Evolutionary conservation across 345 rosid species (phyloP).

Genomic region (Clausena lansium): DNA sequence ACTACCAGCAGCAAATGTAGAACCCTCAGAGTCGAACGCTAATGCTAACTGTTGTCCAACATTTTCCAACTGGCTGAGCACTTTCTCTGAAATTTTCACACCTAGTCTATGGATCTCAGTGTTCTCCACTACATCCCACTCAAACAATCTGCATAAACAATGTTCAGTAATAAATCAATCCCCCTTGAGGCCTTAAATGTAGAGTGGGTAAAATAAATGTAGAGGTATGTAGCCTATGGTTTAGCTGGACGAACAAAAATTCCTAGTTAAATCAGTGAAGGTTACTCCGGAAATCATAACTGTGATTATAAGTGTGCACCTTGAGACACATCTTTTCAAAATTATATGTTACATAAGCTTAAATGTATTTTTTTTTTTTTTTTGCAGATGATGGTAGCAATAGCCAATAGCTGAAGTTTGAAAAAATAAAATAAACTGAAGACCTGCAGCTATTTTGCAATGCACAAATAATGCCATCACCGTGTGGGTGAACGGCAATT

Average conservation of each 20-base stretch:
- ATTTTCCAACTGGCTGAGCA: slow-evolving; percentile 48
- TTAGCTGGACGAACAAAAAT: not conserved
- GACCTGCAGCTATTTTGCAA: slow-evolving; percentile 74
- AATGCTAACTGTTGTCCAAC: slow-evolving; percentile 78
- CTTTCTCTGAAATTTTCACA: slow-evolving; percentile 52
- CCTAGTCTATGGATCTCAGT: slow-evolving; percentile 40
- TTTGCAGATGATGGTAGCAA: not conserved
- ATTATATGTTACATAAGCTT: not conserved
- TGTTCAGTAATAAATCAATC: slow-evolving; percentile 1
- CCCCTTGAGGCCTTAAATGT: not conserved
- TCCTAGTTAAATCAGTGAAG: not conserved
- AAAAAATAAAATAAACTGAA: slow-evolving; percentile 1
- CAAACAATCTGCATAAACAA: slow-evolving; percentile 52
- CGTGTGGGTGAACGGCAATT: slow-evolving; percentile 76
- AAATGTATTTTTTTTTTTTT: too few species aligned
- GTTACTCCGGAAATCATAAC: not conserved
- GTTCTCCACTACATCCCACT: slow-evolving; percentile 55
- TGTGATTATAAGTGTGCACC: not conserved
- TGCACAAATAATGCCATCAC: slow-evolving; percentile 76
- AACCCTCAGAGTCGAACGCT: slow-evolving; percentile 63
- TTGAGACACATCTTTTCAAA: not conserved
- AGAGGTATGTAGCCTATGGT: not conserved
- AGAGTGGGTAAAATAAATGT: not conserved
- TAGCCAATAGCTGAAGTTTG: not conserved
- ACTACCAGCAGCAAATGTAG: slow-evolving; percentile 72